These are phyloP conservation scores for Cornus controversa DNA, from an alignment of 148 eudicot genomes.

Conservation along the genomic window DNA sequence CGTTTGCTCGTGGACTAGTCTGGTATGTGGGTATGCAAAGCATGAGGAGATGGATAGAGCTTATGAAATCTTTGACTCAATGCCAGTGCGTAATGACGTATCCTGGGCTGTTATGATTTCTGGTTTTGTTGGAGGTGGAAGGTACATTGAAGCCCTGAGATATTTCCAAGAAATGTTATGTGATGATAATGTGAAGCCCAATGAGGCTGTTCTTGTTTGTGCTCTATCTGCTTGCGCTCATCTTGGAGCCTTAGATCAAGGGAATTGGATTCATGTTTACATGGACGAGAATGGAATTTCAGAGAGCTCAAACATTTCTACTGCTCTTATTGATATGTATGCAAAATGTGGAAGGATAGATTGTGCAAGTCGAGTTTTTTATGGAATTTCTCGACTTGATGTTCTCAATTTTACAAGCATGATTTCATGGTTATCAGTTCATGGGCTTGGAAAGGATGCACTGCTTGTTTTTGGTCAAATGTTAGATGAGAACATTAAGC, in stretches of 20 bases:
- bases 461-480: conserved; percentile 39
- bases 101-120: conserved; percentile 77
- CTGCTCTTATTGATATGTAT: conserved; percentile 59
- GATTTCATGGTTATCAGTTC: conserved; percentile 50
- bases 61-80: conserved; percentile 39
- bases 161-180: conserved; percentile 40
- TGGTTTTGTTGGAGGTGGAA: conserved; percentile 52
- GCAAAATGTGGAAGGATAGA: conserved; percentile 58
- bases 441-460: conserved; percentile 55
- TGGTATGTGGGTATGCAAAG: conserved; percentile 59
- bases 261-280: conserved; percentile 42
- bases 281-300: conserved; percentile 26
- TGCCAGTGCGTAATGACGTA: conserved; percentile 64
- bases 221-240: no score
- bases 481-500: conserved; percentile 39
- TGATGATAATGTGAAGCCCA: conserved; percentile 38
- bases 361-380: conserved; percentile 36
- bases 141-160: conserved; percentile 52
- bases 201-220: conserved; percentile 55
- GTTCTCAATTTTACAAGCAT: conserved; percentile 50
- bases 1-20: conserved; percentile 66
- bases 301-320: conserved; percentile 38
- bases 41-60: conserved; percentile 50
- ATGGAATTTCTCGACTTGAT: conserved; percentile 25
- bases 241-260: conserved; percentile 56